Conservation (phyloP, 2,329 filamentous ascomycete genomes). For the Aspergillus terreus region DNA sequence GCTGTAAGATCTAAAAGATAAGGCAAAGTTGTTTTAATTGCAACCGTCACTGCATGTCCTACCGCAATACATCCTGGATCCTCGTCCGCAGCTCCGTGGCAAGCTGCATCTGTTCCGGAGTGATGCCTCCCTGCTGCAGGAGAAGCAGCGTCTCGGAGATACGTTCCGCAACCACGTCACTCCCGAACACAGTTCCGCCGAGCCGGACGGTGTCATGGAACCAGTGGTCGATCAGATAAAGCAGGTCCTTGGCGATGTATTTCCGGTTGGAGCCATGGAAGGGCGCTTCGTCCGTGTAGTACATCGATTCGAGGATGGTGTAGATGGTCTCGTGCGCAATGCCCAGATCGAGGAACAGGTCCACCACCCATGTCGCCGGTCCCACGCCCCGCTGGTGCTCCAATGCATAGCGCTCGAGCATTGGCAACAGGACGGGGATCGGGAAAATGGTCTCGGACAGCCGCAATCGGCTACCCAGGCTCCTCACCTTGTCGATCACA, state of each 20-base stretch:
- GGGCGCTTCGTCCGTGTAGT: constrained; percentile 63
- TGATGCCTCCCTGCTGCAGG: constrained; percentile 43
- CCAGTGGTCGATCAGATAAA: constrained; percentile 62
- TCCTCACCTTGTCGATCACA: constrained; percentile 52
- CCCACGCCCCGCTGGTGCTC: constrained; percentile 47
- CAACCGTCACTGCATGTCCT: constrained; percentile 6
- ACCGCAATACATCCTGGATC: constrained; percentile 40
- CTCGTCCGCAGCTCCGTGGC: constrained; percentile 39
- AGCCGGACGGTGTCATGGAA: constrained; percentile 53
- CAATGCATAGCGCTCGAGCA: constrained; percentile 53
- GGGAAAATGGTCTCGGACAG: constrained; percentile 56
- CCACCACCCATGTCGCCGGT: constrained; percentile 57
- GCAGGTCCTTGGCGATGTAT: constrained; percentile 57
- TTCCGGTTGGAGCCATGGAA: constrained; percentile 58
- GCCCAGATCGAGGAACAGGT: constrained; percentile 62
- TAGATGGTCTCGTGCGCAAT: constrained; percentile 61
- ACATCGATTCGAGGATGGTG: constrained; percentile 61
- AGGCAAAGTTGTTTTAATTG: constrained; percentile 3
- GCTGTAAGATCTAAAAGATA: neutral
- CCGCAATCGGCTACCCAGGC: constrained; percentile 53
- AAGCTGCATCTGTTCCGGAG: constrained; percentile 35
- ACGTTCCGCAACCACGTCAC: constrained; percentile 53
- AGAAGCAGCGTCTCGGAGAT: constrained; percentile 44
- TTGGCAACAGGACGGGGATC: constrained; percentile 50
- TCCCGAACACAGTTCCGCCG: constrained; percentile 56